Percentiles rank a stretch among this genome's conserved stretches.
Conservation (phyloP, 2,329 filamentous ascomycete species). For the Hypoxylon sp. region DNA sequence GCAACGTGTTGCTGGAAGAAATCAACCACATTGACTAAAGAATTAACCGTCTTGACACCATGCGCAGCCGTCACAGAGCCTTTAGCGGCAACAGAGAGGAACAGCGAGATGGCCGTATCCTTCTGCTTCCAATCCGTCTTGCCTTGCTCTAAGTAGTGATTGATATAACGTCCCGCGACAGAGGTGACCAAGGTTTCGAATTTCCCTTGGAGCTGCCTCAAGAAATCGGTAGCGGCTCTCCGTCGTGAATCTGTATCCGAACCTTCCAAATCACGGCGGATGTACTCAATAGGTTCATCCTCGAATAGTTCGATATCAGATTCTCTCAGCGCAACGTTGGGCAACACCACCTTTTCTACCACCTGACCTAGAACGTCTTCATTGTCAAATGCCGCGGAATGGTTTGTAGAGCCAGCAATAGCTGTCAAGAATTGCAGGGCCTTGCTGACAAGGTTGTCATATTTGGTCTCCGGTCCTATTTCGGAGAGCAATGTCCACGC, state of each 20-base stretch:
- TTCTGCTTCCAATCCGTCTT: slow-evolving; percentile 95
- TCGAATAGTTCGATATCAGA: slow-evolving; percentile 97
- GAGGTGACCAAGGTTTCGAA: slow-evolving; percentile 87
- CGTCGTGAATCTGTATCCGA: slow-evolving; percentile 95
- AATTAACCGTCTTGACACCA: slow-evolving; percentile 91
- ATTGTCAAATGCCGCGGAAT: slow-evolving; percentile 88
- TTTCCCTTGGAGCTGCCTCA: slow-evolving; percentile 87
- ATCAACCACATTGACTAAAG: slow-evolving; percentile 87
- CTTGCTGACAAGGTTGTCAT: slow-evolving; percentile 93
- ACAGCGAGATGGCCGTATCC: slow-evolving; percentile 97
- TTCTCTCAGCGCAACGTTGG: slow-evolving; percentile 90
- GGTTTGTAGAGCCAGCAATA: slow-evolving; percentile 80
- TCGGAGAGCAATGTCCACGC: slow-evolving; percentile 93
- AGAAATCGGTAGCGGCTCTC: slow-evolving; percentile 92
- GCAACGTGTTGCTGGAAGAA: slow-evolving; percentile 96
- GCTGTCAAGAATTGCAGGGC: slow-evolving; percentile 94
- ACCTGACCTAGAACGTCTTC: slow-evolving; percentile 84
- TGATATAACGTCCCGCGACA: slow-evolving; percentile 88
- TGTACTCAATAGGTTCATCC: slow-evolving; percentile 98
- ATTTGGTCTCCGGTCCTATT: slow-evolving; percentile 88
- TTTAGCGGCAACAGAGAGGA: slow-evolving; percentile 92
- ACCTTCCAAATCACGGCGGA: slow-evolving; percentile 92
- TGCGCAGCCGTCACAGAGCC: slow-evolving; percentile 87
- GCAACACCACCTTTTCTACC: slow-evolving; percentile 94
- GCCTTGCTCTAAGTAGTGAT: slow-evolving; percentile 84